Percentiles rank a stretch among this genome's conserved stretches.
Conservation (phyloP, 2,329 filamentous ascomycete genomes). For the Claviceps sp. region DNA sequence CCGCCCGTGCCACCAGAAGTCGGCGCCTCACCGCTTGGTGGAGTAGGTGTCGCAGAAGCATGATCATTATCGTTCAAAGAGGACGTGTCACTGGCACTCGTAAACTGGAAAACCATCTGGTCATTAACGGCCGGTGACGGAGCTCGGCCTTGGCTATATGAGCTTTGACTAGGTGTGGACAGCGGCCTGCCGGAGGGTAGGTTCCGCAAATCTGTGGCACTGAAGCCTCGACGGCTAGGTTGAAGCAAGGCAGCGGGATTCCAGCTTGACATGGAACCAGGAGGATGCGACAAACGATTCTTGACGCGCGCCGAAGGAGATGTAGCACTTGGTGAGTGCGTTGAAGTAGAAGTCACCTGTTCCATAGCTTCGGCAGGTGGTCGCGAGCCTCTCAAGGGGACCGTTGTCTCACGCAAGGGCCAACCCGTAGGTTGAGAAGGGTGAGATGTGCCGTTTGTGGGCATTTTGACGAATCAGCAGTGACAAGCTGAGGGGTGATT, state of each 20-base stretch:
- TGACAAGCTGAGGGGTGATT: neutral
- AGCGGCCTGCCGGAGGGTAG: slow-evolving; percentile 12
- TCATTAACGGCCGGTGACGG: slow-evolving; percentile 9
- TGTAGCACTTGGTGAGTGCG: neutral
- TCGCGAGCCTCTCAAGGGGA: slow-evolving; percentile 5
- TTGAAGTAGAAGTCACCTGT: neutral
- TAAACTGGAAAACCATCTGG: slow-evolving; percentile 29
- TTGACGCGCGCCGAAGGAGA: slow-evolving; percentile 5
- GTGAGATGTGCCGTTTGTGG: slow-evolving; percentile 7
- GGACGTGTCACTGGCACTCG: slow-evolving; percentile 21
- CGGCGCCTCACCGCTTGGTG: slow-evolving; percentile 13
- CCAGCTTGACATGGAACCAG: slow-evolving; percentile 22
- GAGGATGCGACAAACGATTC: slow-evolving; percentile 17
- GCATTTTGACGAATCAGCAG: slow-evolving; percentile 5
- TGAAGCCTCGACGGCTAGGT: slow-evolving; percentile 20
- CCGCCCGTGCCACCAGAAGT: slow-evolving; percentile 32
- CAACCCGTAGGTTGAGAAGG: slow-evolving; percentile 1
- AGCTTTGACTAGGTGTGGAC: neutral
- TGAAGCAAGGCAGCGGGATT: slow-evolving; percentile 28
- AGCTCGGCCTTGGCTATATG: slow-evolving; percentile 8
- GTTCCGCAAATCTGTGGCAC: slow-evolving; percentile 14
- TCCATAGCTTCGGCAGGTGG: neutral
- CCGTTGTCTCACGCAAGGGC: slow-evolving; percentile 6
- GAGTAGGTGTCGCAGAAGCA: slow-evolving; percentile 20
- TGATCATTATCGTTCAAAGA: slow-evolving; percentile 20